Evolutionary conservation across 2,329 filamentous ascomycete genomes (phyloP).

Genomic region (Chaetothyriales sp.): DNA sequence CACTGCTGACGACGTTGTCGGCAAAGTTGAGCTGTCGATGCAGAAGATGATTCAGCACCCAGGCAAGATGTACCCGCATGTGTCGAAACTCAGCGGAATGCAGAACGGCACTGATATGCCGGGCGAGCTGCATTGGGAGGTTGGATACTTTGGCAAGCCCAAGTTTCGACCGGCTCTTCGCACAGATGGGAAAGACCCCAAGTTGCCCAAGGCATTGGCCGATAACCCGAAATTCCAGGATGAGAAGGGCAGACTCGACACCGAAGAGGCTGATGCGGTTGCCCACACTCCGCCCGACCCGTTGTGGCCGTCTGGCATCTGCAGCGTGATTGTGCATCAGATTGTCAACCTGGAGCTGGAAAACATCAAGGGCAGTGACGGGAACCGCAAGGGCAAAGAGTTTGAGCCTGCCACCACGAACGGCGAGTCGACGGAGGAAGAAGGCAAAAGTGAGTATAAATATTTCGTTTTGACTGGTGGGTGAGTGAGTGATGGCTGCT

Average conservation of each 20-base stretch:
- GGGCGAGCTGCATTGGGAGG: slow-evolving; percentile 86
- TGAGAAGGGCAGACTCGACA: slow-evolving; percentile 65
- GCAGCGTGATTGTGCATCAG: slow-evolving; percentile 77
- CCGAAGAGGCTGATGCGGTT: slow-evolving; percentile 64
- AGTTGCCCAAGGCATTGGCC: slow-evolving; percentile 56
- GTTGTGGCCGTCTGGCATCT: slow-evolving; percentile 84
- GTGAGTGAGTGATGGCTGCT: background rate
- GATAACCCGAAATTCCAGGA: slow-evolving; percentile 68
- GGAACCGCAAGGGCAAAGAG: slow-evolving; percentile 68
- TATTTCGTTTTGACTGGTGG: background rate
- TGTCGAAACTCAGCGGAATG: slow-evolving; percentile 68
- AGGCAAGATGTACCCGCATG: slow-evolving; percentile 79
- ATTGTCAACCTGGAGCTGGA: slow-evolving; percentile 90
- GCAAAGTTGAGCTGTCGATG: slow-evolving; percentile 84
- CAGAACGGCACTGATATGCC: slow-evolving; percentile 80
- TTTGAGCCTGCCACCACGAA: slow-evolving; percentile 76
- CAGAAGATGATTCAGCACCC: slow-evolving; percentile 92
- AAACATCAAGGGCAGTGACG: slow-evolving; percentile 71
- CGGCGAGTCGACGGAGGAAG: slow-evolving; percentile 75
- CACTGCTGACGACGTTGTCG: slow-evolving; percentile 85
- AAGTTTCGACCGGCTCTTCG: slow-evolving; percentile 70
- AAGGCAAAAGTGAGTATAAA: slow-evolving; percentile 42
- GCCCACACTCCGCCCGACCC: slow-evolving; percentile 84
- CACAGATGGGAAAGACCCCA: slow-evolving; percentile 72
- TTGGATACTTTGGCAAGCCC: slow-evolving; percentile 86